Evolutionary conservation across 805 yeast species (phyloP).

Genomic region (Saccharomycopsis vini): DNA sequence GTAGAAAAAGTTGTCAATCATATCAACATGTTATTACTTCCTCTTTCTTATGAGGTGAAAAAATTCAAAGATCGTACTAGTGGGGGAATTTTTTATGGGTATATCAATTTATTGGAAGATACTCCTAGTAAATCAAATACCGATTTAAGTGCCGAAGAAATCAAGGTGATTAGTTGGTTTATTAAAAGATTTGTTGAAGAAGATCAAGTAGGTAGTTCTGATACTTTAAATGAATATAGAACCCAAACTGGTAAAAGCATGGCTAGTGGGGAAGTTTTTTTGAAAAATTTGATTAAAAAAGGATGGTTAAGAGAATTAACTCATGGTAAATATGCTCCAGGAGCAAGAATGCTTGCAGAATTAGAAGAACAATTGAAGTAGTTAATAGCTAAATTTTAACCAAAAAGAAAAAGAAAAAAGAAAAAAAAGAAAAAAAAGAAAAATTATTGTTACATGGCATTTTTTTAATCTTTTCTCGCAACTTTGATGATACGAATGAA

Average conservation of each 20-base stretch:
- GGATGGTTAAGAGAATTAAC: constrained; percentile 14
- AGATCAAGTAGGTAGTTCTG: constrained; percentile 9
- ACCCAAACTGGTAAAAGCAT: constrained; percentile 10
- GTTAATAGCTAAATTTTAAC: not conserved
- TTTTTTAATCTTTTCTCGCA: not conserved
- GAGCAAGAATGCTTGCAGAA: constrained; percentile 14
- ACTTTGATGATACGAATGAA: too few species aligned
- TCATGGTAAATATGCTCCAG: constrained; percentile 10
- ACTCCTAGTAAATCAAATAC: constrained; percentile 12
- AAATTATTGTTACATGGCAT: not conserved
- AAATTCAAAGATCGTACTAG: constrained; percentile 9
- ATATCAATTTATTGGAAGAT: constrained; percentile 13
- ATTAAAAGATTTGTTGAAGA: constrained; percentile 9
- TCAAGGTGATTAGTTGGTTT: constrained; percentile 9
- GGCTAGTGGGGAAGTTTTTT: constrained; percentile 9
- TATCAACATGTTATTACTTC: constrained; percentile 12
- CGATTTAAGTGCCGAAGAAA: constrained; percentile 12
- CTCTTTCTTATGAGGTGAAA: constrained; percentile 14
- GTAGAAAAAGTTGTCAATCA: constrained; percentile 7
- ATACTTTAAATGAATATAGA: constrained; percentile 11
- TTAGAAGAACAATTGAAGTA: constrained; percentile 2
- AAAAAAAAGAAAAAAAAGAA: not conserved
- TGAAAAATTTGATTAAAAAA: constrained; percentile 8
- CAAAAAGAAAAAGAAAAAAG: not conserved
- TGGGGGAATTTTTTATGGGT: constrained; percentile 11